Evolutionary conservation across 78 protist species (phyloP).

Genomic region (Blattamonas nauphoetae): DNA sequence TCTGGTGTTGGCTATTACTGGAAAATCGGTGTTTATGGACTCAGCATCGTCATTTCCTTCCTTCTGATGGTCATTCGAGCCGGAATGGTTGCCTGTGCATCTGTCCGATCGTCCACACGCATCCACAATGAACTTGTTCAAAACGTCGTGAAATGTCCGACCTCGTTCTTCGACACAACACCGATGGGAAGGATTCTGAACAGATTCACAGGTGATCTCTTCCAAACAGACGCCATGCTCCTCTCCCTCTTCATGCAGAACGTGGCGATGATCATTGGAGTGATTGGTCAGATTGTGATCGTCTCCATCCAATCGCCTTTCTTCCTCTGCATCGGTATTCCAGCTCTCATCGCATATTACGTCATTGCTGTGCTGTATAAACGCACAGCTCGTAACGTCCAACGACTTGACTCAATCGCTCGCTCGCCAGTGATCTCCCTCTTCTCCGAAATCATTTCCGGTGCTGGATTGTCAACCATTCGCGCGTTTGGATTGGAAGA

Average conservation of each 20-base stretch:
- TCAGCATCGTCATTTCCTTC: no score
- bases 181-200: slow-evolving; percentile 16
- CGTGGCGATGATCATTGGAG: neutral
- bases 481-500: no score
- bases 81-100: no score
- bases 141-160: neutral
- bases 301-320: neutral
- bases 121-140: neutral
- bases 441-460: no score
- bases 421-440: no score
- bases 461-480: no score
- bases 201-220: neutral
- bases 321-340: neutral
- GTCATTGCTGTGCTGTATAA: neutral
- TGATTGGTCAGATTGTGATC: neutral
- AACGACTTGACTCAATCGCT: no score
- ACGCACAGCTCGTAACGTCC: neutral
- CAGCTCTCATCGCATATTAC: neutral
- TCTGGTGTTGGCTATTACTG: no score
- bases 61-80: no score
- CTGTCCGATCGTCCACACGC: neutral
- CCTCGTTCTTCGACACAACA: neutral
- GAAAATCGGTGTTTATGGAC: no score
- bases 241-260: neutral
- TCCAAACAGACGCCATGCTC: neutral